Percentiles rank a stretch among this genome's conserved stretches.
These are phyloP conservation scores for Alternaria ethzedia DNA, from an alignment of 2,329 filamentous ascomycete genomes.

Conservation along the genomic window DNA sequence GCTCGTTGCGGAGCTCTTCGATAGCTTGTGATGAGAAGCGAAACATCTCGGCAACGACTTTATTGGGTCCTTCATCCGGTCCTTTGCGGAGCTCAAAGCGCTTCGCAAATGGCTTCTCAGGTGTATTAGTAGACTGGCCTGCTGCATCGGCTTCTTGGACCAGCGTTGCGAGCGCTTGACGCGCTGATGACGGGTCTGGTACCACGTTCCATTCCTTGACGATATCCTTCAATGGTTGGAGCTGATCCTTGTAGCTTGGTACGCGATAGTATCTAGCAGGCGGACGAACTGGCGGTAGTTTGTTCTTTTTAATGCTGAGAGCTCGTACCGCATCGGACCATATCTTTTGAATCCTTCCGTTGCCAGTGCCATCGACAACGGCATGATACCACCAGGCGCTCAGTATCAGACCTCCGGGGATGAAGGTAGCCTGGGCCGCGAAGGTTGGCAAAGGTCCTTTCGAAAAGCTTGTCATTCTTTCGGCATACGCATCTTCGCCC, in stretches of 20 bases:
- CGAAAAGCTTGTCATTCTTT: constrained; percentile 7
- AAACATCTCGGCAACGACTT: constrained; percentile 13
- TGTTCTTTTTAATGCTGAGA: not conserved
- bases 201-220: not conserved
- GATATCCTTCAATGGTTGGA: not conserved
- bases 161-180: constrained; percentile 1
- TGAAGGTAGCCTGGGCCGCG: constrained; percentile 31
- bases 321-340: constrained; percentile 16
- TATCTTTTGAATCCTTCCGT: constrained; percentile 16
- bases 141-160: not conserved
- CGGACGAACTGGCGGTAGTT: no score
- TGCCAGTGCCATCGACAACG: constrained; percentile 25
- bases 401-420: constrained; percentile 35
- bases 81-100: not conserved
- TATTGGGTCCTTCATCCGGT: constrained; percentile 3
- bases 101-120: not conserved
- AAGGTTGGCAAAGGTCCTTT: constrained; percentile 27
- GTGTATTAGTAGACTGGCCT: not conserved
- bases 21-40: constrained; percentile 1
- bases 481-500: constrained; percentile 18
- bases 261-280: not conserved
- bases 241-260: not conserved
- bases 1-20: not conserved
- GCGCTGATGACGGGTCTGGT: not conserved
- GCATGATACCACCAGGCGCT: constrained; percentile 36